Evolutionary conservation across 2,329 filamentous ascomycete species (phyloP), one percentile per base, ranked within the genome.

Genomic region (Xylaria sp.): DNA sequence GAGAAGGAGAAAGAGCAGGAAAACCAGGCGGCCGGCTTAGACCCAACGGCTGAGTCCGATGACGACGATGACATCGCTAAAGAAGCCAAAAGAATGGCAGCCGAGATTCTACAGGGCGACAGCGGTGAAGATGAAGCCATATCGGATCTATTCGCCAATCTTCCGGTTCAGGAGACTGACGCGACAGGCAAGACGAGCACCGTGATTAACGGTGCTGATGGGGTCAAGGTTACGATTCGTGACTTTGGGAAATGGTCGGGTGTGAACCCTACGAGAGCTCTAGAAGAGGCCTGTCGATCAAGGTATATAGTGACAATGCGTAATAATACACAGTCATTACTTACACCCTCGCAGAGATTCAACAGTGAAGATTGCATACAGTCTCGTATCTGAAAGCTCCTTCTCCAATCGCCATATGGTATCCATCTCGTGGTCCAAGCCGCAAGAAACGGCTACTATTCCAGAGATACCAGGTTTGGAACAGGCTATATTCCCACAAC

Each of bases 221-320:
- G 88, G 1, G 78, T 82, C 6, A 89, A 86, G 66, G 80, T 94
- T 3, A 86, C 84, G 0, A 86, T 97, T 58, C 86, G 92, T 52
- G 92, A 98, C 75, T 98, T 98, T 84, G 94, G 93, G 1, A 94
- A 93, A 79, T 90, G 90, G 84, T 88, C 88, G 15, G 94, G 95
- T 8, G 81, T 97, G 37, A 92, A 84, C 74, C 94, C 95, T 18
- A 88, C 89, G 70, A 87, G 92, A 72, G 86, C 93, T 34, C 82
- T 98, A 13, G 94, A 98, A 79, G 94, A 98, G 79, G 89, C 93
- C n/a, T 97, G 94, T 78, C 91, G 92, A 74, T 89, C 94, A 71
- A 91, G 91, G 91, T 92, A 80, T 65, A 67, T 55, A 63, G 44
- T 67, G 25, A 20, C 50, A 15, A 28, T 28, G 58, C 31, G 28